phyloP scores from a whole-genome alignment of 2,329 filamentous ascomycete species.

The Cordyceps javanica region DNA sequence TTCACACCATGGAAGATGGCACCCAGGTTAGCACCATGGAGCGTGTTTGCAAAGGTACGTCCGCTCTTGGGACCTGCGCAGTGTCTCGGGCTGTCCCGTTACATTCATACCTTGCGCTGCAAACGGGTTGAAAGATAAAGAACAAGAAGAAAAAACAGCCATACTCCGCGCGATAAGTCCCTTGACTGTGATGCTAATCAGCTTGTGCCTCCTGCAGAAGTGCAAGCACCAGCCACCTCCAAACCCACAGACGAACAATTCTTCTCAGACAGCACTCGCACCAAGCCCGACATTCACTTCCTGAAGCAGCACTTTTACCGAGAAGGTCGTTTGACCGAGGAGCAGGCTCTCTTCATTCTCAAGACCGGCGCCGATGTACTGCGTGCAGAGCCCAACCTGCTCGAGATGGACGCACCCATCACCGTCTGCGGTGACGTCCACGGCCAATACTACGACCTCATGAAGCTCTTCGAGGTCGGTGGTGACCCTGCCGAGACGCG shows the following conservation, averaged over 20 bases:
- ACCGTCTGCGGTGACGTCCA: slow-evolving; percentile 98
- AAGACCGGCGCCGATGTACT: slow-evolving; percentile 81
- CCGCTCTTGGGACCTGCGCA: background rate
- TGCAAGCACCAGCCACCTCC: slow-evolving; percentile 92
- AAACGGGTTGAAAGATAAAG: background rate
- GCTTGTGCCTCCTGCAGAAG: slow-evolving; percentile 54
- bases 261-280: slow-evolving; percentile 76
- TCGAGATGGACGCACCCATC: slow-evolving; percentile 99
- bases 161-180: background rate
- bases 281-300: slow-evolving; percentile 88
- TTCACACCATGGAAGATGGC: slow-evolving; percentile 98
- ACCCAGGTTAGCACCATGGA: slow-evolving; percentile 91
- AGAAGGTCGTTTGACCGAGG: slow-evolving; percentile 92
- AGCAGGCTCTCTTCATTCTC: slow-evolving; percentile 95
- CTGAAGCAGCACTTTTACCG: slow-evolving; percentile 98
- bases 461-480: slow-evolving; percentile 99
- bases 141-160: too few species aligned
- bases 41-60: slow-evolving; percentile 93
- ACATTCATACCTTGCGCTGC: background rate
- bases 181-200: background rate
- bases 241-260: slow-evolving; percentile 93
- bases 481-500: slow-evolving; percentile 93
- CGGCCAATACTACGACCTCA: slow-evolving; percentile 97
- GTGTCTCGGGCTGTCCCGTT: background rate
- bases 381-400: slow-evolving; percentile 83